These are phyloP conservation scores for Exobasidium rhododendri DNA, from an alignment of 1,284 basidiomycete genomes.

Conservation along the genomic window DNA sequence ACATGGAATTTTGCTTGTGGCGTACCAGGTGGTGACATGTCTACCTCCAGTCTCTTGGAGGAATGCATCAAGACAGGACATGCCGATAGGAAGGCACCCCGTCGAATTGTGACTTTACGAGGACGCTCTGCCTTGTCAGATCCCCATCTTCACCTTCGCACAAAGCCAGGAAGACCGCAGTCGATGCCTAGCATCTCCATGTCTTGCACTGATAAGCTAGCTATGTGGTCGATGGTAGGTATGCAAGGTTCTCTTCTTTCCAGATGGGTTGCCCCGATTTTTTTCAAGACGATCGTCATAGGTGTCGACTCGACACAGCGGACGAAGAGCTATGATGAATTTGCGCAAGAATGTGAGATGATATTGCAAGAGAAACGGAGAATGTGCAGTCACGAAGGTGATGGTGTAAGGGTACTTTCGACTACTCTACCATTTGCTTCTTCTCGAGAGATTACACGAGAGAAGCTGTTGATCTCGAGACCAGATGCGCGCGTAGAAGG, in stretches of 20 bases:
- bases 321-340: background rate
- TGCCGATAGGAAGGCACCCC: background rate
- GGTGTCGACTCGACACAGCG: conserved; percentile 13
- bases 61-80: conserved; percentile 58
- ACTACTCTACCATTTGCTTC: background rate
- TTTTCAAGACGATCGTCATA: conserved; percentile 24
- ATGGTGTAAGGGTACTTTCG: background rate
- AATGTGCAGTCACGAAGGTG: background rate
- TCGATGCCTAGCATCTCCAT: conserved; percentile 31
- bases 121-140: background rate
- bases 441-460: background rate
- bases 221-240: conserved; percentile 31
- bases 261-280: conserved; percentile 23
- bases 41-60: conserved; percentile 70
- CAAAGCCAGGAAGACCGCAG: conserved; percentile 39
- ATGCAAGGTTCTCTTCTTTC: conserved; percentile 37
- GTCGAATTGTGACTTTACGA: background rate
- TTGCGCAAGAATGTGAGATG: background rate
- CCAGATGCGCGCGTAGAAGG: conserved; percentile 11
- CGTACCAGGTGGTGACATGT: conserved; percentile 90
- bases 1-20: too few species aligned
- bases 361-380: background rate
- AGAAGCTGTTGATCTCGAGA: conserved; percentile 1
- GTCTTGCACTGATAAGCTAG: conserved; percentile 43
- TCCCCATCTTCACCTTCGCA: conserved; percentile 20